Conservation (phyloP, 768 basidiomycete genomes). For the Leccinum sublutescens region DNA sequence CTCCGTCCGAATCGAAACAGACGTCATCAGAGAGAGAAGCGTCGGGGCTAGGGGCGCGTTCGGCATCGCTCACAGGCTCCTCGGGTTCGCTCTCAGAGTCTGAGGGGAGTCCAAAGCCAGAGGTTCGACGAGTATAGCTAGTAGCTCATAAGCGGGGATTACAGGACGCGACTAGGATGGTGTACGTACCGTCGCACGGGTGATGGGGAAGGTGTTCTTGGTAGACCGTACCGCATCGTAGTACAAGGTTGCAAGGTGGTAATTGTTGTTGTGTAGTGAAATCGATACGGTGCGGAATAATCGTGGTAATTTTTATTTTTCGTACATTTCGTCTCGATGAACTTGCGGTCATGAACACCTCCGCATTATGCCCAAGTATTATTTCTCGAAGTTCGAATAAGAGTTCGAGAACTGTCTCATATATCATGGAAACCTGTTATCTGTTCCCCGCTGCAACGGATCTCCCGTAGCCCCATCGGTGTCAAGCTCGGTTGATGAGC, state of each 20-base stretch:
- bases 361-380: neutral
- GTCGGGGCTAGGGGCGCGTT: slow-evolving; percentile 29
- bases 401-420: neutral
- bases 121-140: slow-evolving; percentile 36
- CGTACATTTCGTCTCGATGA: neutral
- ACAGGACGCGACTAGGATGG: slow-evolving; percentile 8
- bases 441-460: neutral
- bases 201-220: slow-evolving; percentile 50
- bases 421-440: neutral
- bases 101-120: slow-evolving; percentile 54
- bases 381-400: neutral
- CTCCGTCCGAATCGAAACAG: slow-evolving; percentile 44
- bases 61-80: slow-evolving; percentile 38
- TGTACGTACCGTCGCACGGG: slow-evolving; percentile 40
- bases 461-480: neutral
- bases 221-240: slow-evolving; percentile 54
- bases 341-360: neutral
- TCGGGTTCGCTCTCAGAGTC: slow-evolving; percentile 42
- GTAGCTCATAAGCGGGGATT: neutral
- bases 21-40: slow-evolving; percentile 41
- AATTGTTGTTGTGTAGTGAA: slow-evolving; percentile 2
- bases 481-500: neutral
- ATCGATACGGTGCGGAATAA: neutral
- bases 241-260: neutral
- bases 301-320: neutral